Evolutionary conservation across 768 basidiomycete genomes (phyloP).

Genomic region (Amanita pseudoporphyria): DNA sequence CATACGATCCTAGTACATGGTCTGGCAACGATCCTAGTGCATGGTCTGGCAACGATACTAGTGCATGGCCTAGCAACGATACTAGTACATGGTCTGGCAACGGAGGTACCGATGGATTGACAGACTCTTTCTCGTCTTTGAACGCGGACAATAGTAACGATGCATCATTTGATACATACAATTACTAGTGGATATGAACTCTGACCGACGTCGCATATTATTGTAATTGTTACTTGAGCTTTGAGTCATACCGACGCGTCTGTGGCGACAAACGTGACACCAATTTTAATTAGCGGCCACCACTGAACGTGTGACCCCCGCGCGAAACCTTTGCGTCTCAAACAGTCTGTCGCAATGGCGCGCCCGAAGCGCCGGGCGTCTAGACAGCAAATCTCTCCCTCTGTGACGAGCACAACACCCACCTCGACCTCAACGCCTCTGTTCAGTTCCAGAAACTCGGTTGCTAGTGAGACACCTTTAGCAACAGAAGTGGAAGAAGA

Average conservation of each 20-base stretch:
- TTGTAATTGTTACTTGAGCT: too few relatives aligned
- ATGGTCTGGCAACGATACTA: too few relatives aligned
- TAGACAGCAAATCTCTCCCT: background rate
- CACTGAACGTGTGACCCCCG: background rate
- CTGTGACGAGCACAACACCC: constrained; percentile 1
- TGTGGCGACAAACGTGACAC: constrained; percentile 6
- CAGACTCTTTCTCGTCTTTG: constrained; percentile 3
- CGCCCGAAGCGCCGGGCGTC: background rate
- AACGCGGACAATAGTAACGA: background rate
- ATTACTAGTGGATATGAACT: too few relatives aligned
- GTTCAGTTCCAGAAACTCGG: constrained; percentile 38
- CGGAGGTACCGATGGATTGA: background rate
- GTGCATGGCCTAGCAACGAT: too few relatives aligned
- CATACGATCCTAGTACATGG: background rate
- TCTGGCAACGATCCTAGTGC: background rate
- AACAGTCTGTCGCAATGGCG: constrained; percentile 7
- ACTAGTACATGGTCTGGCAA: background rate
- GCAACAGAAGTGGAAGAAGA: constrained; percentile 21
- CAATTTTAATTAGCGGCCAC: background rate
- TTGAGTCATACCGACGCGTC: background rate
- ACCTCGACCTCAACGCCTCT: constrained; percentile 34
- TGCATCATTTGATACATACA: background rate
- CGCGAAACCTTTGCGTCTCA: constrained; percentile 11
- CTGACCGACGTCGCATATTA: too few relatives aligned
- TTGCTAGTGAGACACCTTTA: constrained; percentile 22